Base-by-base conservation (phyloP, 768 basidiomycete genomes). In the Hysterangium stoloniferum region DNA sequence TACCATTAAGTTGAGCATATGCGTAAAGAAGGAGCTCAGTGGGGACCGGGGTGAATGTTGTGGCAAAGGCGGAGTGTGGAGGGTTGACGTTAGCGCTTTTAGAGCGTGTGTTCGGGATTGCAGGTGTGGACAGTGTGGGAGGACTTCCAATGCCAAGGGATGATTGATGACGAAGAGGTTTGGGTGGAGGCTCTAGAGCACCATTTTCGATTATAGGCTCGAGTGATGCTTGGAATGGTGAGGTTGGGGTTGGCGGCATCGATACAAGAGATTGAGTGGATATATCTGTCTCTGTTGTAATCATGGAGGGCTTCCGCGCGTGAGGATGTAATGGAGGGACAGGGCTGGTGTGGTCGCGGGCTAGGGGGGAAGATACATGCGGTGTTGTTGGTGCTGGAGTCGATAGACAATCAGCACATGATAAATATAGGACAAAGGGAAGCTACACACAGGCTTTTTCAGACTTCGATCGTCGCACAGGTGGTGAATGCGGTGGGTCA, bases 11-110 rank as follows among this genome's bases (percentile, higher is more conserved):
- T 52, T 92, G 86, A 0, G 82, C 87, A 57, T 93, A 93, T 0
- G 90, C 81, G 63, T 93, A 93, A 1, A 93, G 74, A 17, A 93
- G 77, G 15, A 87, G 67, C 55, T 91, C 85, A 0, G 75, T 71
- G 52, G 77, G 77, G 3, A 73, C 63, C 20, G 71, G 64, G 29
- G 75, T 66, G 59, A 78, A 75, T 13, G 71, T 63, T 3, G 72
- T 66, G 15, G 72, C 62, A 52, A 69, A 72, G 4, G 76, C 71
- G 1, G 71, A 68, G 20, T 70, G 71, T 12, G 67, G 64, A 1
- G 61, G 52, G 42, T 45, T 55, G 38, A 38, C 52, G 11, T 15
- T 19, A 15, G 22, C 37, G 19, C 37, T 32, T 4, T 51, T 38
- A 13, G n/a, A 17, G 29, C 29, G 38, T 43, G 29, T 27, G 28